A percentile compares a stretch with the other conserved stretches of the same genome.
These are phyloP conservation scores for Syzygium grande DNA, from an alignment of 345 rosid genomes.

Conservation along the genomic window DNA sequence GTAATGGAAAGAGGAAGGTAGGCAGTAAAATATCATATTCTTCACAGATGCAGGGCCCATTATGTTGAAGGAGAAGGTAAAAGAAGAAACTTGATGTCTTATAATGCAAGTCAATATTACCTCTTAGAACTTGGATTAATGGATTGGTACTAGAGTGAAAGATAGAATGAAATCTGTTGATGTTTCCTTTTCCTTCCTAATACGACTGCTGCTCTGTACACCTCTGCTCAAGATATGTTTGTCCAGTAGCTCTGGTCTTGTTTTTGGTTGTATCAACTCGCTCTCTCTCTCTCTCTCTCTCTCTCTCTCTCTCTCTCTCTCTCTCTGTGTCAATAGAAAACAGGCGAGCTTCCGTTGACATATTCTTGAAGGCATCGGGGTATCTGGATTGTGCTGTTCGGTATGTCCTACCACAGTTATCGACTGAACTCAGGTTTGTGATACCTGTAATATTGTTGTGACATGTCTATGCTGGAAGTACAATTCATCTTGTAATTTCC, in stretches of 20 bases:
- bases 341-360: constrained; percentile 79
- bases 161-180: not conserved
- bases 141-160: not conserved
- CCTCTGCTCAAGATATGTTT: not conserved
- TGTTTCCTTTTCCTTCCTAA: not conserved
- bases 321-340: constrained; percentile 41
- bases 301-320: not conserved
- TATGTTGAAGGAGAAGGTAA: not conserved
- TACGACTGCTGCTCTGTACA: not conserved
- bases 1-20: not conserved
- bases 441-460: not conserved
- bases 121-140: not conserved
- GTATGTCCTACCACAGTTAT: constrained; percentile 82
- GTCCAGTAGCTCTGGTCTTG: not conserved
- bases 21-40: not conserved
- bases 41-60: not conserved
- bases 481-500: not conserved
- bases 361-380: constrained; percentile 97
- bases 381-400: constrained; percentile 89
- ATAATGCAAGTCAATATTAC: not conserved
- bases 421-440: constrained; percentile 63
- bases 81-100: not conserved
- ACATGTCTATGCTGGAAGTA: not conserved
- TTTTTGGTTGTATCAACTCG: not conserved
- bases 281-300: constrained; percentile 15